Percentiles rank a stretch among this genome's conserved stretches.
phyloP scores from a whole-genome alignment of 2,329 filamentous ascomycete species.

The Anisogramma anomala region DNA sequence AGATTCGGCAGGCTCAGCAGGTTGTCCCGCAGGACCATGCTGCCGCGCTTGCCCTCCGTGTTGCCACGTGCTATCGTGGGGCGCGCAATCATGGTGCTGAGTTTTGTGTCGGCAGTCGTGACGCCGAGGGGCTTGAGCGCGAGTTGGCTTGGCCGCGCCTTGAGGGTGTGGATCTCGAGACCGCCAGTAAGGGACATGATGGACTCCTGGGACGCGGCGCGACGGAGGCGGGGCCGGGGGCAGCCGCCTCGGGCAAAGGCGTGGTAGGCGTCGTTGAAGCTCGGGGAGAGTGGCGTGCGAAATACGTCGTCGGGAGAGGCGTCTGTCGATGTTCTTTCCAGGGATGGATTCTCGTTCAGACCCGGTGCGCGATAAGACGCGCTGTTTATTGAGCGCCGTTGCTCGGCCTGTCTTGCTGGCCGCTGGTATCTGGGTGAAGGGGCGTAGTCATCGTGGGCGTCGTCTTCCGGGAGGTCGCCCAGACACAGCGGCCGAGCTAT shows the following conservation, averaged over 20 bases:
- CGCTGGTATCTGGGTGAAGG: not conserved
- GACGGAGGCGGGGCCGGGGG: conserved; percentile 28
- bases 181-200: conserved; percentile 78
- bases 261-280: conserved; percentile 19
- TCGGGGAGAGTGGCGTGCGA: conserved; percentile 6
- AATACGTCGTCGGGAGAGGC: conserved; percentile 18
- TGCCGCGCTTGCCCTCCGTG: conserved; percentile 35
- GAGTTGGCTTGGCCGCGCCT: conserved; percentile 64
- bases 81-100: conserved; percentile 48
- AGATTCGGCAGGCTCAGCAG: conserved; percentile 29
- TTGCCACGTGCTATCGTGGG: conserved; percentile 39
- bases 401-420: conserved; percentile 17
- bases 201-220: conserved; percentile 71
- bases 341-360: conserved; percentile 19
- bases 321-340: conserved; percentile 24
- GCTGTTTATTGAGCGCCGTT: conserved; percentile 20
- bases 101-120: conserved; percentile 41
- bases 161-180: conserved; percentile 79
- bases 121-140: conserved; percentile 43
- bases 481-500: conserved; percentile 22
- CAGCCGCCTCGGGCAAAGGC: conserved; percentile 13
- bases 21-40: conserved; percentile 46
- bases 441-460: conserved; percentile 17
- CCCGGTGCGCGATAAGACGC: conserved; percentile 22
- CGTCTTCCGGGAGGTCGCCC: conserved; percentile 8